A percentile compares a stretch with the other conserved stretches of the same genome.
Conservation (phyloP, 2,329 filamentous ascomycete species). For the Hypoxylon sp. region DNA sequence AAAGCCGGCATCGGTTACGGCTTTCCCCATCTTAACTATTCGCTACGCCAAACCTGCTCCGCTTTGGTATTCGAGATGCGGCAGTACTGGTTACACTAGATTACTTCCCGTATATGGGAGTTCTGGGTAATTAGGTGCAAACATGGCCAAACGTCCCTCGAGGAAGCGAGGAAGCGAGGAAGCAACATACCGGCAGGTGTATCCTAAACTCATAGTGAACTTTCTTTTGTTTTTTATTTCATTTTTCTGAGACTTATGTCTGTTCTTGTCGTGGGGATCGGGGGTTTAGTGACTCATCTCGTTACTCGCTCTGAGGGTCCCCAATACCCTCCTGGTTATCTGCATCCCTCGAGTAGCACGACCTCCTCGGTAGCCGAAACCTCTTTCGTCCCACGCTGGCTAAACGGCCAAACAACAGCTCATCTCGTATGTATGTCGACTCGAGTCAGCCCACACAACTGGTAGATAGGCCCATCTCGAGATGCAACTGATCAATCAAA, state of each 20-base stretch:
- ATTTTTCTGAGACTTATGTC: neutral
- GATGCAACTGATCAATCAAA: neutral
- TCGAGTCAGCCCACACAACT: constrained; percentile 9
- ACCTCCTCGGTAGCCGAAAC: constrained; percentile 37
- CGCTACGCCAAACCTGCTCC: constrained; percentile 7
- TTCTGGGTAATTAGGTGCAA: neutral
- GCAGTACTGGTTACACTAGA: constrained; percentile 37
- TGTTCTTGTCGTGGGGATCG: constrained; percentile 3
- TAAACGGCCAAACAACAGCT: constrained; percentile 28
- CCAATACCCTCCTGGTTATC: constrained; percentile 24
- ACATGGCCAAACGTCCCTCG: constrained; percentile 1
- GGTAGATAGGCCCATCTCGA: neutral
- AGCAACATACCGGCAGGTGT: neutral
- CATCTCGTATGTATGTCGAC: constrained; percentile 12
- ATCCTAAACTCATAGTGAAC: neutral
- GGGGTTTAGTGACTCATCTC: constrained; percentile 5
- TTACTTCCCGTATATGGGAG: constrained; percentile 22
- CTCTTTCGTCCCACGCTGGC: constrained; percentile 28
- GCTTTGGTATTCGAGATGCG: constrained; percentile 31
- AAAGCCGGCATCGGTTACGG: constrained; percentile 14
- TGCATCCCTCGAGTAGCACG: constrained; percentile 31
- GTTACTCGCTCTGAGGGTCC: constrained; percentile 7
- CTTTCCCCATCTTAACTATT: constrained; percentile 4
- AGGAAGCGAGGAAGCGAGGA: neutral
- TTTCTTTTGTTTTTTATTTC: too few relatives aligned